Percentiles rank a stretch among this genome's conserved stretches.
phyloP scores from a whole-genome alignment of 2,329 filamentous ascomycete genomes.

The Phyllosticta paracitricarpa region DNA sequence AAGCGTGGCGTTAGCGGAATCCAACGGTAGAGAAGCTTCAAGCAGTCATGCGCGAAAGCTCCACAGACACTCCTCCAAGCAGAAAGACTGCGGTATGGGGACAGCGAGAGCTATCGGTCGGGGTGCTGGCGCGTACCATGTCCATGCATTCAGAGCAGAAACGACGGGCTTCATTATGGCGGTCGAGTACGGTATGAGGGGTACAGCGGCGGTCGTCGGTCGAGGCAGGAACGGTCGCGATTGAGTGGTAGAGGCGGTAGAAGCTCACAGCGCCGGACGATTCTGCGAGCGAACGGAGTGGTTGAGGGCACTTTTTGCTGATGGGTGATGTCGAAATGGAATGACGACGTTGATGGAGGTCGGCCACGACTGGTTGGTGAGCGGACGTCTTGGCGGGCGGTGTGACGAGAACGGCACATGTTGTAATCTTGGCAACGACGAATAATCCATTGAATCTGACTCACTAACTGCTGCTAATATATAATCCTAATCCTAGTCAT shows the following conservation, averaged over 20 bases:
- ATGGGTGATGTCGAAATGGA: background rate
- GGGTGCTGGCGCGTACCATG: conserved; percentile 59
- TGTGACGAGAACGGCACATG: background rate
- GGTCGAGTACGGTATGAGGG: background rate
- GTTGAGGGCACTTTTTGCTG: background rate
- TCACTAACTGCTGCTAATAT: no score
- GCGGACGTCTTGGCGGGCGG: background rate
- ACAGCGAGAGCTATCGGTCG: no score
- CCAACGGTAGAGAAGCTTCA: background rate
- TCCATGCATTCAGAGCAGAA: conserved; percentile 86
- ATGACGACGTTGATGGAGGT: background rate
- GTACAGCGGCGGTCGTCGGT: background rate
- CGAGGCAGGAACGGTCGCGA: background rate
- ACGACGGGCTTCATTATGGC: conserved; percentile 85
- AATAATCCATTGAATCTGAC: no score
- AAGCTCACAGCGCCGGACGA: background rate
- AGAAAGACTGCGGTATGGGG: background rate
- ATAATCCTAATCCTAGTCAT: no score
- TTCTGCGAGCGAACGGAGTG: background rate
- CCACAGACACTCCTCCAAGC: background rate
- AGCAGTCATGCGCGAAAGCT: background rate
- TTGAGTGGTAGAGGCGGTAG: background rate
- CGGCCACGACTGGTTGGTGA: background rate
- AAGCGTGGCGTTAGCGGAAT: background rate
- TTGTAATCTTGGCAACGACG: no score